A percentile compares a stretch with the other conserved stretches of the same genome.
These are phyloP conservation scores for Alternaria viburni DNA, from an alignment of 2,329 filamentous ascomycete species.

Conservation along the genomic window DNA sequence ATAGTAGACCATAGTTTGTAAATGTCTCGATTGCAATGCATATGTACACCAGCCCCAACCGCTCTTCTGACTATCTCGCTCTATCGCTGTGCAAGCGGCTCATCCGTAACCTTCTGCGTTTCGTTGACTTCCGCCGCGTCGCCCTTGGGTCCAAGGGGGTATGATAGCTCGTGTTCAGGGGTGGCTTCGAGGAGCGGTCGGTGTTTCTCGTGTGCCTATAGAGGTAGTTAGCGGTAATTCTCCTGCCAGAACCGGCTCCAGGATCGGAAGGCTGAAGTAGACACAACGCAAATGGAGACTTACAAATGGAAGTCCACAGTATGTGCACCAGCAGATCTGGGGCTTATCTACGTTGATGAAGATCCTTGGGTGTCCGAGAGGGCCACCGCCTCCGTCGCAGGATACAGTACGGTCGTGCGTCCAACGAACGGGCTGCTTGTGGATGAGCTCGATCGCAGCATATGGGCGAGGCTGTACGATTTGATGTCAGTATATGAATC, in stretches of 20 bases:
- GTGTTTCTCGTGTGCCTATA: slow-evolving; percentile 87
- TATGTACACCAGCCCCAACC: slow-evolving; percentile 31
- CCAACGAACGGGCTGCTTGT: slow-evolving; percentile 95
- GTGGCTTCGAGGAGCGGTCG: slow-evolving; percentile 82
- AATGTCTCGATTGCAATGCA: slow-evolving; percentile 21
- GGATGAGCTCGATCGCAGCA: slow-evolving; percentile 93
- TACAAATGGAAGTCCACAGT: slow-evolving; percentile 94
- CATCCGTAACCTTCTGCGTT: slow-evolving; percentile 64
- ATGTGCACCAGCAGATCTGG: slow-evolving; percentile 86
- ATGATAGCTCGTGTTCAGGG: slow-evolving; percentile 76
- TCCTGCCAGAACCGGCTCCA: not conserved
- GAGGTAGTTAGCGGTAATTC: slow-evolving; percentile 15
- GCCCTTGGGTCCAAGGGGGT: slow-evolving; percentile 73
- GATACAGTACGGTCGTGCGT: slow-evolving; percentile 79
- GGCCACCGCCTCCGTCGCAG: slow-evolving; percentile 92
- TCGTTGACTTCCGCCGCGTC: slow-evolving; percentile 65
- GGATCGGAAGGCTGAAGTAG: not conserved
- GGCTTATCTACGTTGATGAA: slow-evolving; percentile 99
- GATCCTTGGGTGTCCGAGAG: slow-evolving; percentile 86
- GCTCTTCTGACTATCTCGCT: not conserved
- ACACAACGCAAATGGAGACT: slow-evolving; percentile 46
- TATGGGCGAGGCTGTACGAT: slow-evolving; percentile 76
- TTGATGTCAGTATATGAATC: slow-evolving; percentile 26
- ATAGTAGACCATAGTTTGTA: not conserved
- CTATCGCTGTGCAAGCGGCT: slow-evolving; percentile 66